These are phyloP conservation scores for Candida odintsovae DNA, from an alignment of 805 yeast species.

Conservation along the genomic window DNA sequence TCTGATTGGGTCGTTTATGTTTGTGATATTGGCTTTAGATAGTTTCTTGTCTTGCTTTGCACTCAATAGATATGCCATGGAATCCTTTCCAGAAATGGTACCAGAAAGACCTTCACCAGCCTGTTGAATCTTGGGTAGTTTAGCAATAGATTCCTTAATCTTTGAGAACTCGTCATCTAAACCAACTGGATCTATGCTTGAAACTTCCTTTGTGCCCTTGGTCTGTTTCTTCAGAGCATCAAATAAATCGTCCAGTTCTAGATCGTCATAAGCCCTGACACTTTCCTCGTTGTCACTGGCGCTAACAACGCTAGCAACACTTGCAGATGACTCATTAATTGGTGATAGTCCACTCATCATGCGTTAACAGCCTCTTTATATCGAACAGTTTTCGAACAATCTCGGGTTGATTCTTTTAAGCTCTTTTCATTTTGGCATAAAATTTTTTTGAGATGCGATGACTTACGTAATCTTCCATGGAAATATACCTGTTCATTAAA, in stretches of 20 bases:
- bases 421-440: neutral
- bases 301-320: constrained; percentile 3
- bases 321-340: constrained; percentile 10
- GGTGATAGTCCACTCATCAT: constrained; percentile 10
- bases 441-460: constrained; percentile 1
- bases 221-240: constrained; percentile 20
- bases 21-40: constrained; percentile 19
- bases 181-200: neutral
- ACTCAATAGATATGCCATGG: constrained; percentile 20
- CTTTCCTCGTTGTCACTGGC: constrained; percentile 4
- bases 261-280: constrained; percentile 9
- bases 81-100: constrained; percentile 9
- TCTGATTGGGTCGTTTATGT: constrained; percentile 43
- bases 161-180: constrained; percentile 27
- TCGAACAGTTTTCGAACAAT: neutral
- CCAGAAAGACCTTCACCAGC: constrained; percentile 7
- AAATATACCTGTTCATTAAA: neutral
- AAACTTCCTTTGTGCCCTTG: neutral
- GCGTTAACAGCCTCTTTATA: neutral
- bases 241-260: constrained; percentile 30
- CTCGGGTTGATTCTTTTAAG: neutral
- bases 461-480: constrained; percentile 1
- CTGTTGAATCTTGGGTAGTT: constrained; percentile 34
- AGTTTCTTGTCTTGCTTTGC: constrained; percentile 6
- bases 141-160: constrained; percentile 31